These are phyloP conservation scores for Penicillium arizonense DNA, from an alignment of 495 filamentous ascomycete species.

Conservation along the genomic window DNA sequence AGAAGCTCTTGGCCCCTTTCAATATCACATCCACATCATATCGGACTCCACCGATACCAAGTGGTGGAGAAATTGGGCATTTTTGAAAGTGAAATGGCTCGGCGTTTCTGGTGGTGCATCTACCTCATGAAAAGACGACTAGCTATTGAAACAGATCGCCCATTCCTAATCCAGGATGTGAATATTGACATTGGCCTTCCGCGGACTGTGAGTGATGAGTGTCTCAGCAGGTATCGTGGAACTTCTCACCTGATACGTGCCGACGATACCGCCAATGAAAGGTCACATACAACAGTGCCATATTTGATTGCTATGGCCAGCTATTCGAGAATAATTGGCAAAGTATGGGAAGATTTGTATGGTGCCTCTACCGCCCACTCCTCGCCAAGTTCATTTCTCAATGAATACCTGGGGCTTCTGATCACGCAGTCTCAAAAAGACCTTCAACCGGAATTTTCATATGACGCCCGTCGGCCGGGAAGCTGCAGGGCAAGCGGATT, in stretches of 20 bases:
- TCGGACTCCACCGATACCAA: conserved; percentile 23
- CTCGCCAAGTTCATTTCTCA: conserved; percentile 12
- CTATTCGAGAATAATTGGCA: conserved; percentile 25
- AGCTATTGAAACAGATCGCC: conserved; percentile 27
- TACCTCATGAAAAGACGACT: conserved; percentile 26
- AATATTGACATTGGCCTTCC: conserved; percentile 26
- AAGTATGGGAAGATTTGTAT: conserved; percentile 29
- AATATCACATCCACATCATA: conserved; percentile 26
- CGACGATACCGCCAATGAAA: neutral
- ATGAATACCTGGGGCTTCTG: conserved; percentile 21
- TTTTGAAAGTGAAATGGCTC: conserved; percentile 19
- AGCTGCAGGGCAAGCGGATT: neutral
- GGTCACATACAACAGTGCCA: conserved; percentile 1
- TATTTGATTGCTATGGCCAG: conserved; percentile 23
- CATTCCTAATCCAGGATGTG: conserved; percentile 26
- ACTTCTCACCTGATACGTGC: neutral
- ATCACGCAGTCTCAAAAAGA: conserved; percentile 20
- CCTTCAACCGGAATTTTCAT: conserved; percentile 14
- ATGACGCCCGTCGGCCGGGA: conserved; percentile 4
- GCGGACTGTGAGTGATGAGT: conserved; percentile 17
- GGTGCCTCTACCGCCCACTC: conserved; percentile 15
- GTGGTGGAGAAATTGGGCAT: conserved; percentile 12
- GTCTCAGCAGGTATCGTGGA: conserved; percentile 10
- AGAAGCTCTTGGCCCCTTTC: conserved; percentile 26
- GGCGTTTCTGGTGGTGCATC: conserved; percentile 27